phyloP scores from a whole-genome alignment of 352 stramenopile genomes.

The Phytophthora rubi region DNA sequence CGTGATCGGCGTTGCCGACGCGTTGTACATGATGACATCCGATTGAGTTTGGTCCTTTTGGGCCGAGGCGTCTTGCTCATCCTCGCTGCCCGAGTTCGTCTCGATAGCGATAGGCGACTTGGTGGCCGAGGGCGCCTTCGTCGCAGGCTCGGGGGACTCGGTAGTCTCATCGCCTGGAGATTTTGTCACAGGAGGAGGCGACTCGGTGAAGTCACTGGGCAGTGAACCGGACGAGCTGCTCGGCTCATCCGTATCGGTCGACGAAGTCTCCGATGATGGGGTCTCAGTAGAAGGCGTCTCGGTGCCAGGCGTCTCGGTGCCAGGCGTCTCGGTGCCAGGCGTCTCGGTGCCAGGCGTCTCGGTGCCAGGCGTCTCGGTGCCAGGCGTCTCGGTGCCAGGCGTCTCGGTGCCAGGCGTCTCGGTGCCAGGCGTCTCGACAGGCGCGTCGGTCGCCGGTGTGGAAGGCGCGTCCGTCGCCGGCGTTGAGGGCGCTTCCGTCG shows the following conservation, averaged over 20 bases:
- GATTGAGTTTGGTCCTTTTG: slow-evolving; percentile 48
- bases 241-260: slow-evolving; percentile 8
- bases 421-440: too few species aligned
- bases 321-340: slow-evolving; percentile 4
- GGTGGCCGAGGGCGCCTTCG: slow-evolving; percentile 26
- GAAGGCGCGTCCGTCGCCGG: too few species aligned
- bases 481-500: too few species aligned
- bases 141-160: slow-evolving; percentile 28
- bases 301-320: slow-evolving; percentile 10
- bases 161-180: slow-evolving; percentile 17
- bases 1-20: slow-evolving; percentile 36
- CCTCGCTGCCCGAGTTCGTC: slow-evolving; percentile 42
- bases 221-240: slow-evolving; percentile 17
- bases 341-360: slow-evolving; percentile 9
- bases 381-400: too few species aligned
- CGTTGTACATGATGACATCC: slow-evolving; percentile 61
- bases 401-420: too few species aligned
- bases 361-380: too few species aligned
- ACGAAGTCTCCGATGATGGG: background rate
- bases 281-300: slow-evolving; percentile 17
- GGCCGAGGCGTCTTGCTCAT: slow-evolving; percentile 32
- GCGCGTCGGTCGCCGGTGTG: too few species aligned
- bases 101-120: slow-evolving; percentile 52
- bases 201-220: slow-evolving; percentile 10
- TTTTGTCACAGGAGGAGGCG: slow-evolving; percentile 28